Conservation (phyloP, 129 eudicot species). For the Escallonia rubra region DNA sequence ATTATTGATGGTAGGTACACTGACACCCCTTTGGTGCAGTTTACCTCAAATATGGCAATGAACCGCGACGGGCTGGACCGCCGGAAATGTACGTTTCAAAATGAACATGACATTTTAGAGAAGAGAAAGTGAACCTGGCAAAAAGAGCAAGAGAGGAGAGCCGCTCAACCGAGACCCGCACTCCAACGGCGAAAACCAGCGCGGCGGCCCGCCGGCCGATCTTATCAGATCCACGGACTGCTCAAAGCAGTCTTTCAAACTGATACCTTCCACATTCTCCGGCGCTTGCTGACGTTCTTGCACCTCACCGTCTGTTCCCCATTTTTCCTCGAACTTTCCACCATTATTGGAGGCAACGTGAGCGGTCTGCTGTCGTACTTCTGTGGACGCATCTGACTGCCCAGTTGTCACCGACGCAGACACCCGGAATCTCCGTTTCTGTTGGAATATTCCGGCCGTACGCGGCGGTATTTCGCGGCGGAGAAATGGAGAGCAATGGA, state of each 20-base stretch:
- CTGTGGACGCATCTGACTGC: background rate
- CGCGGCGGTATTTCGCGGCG: background rate
- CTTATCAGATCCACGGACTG: constrained; percentile 19
- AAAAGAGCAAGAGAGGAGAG: constrained; percentile 62
- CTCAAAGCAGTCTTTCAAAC: constrained; percentile 33
- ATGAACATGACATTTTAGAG: background rate
- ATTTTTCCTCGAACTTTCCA: constrained; percentile 12
- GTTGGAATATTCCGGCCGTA: background rate
- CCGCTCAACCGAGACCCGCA: constrained; percentile 28
- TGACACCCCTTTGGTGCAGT: too few relatives aligned
- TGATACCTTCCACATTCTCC: constrained; percentile 1
- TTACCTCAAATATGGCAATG: too few relatives aligned
- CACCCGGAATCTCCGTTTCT: background rate
- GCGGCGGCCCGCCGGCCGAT: constrained; percentile 69
- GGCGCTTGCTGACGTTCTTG: background rate
- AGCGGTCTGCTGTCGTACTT: background rate
- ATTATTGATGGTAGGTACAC: too few relatives aligned
- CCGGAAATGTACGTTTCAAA: too few relatives aligned
- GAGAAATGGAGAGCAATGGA: background rate
- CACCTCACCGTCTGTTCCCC: background rate
- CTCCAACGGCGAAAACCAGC: constrained; percentile 75
- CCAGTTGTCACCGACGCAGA: background rate
- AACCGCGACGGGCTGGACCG: too few relatives aligned
- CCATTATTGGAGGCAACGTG: background rate
- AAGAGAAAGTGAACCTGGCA: constrained; percentile 39